Base-by-base conservation (phyloP, 345 rosid genomes). In the Atalantia buxifolia region DNA sequence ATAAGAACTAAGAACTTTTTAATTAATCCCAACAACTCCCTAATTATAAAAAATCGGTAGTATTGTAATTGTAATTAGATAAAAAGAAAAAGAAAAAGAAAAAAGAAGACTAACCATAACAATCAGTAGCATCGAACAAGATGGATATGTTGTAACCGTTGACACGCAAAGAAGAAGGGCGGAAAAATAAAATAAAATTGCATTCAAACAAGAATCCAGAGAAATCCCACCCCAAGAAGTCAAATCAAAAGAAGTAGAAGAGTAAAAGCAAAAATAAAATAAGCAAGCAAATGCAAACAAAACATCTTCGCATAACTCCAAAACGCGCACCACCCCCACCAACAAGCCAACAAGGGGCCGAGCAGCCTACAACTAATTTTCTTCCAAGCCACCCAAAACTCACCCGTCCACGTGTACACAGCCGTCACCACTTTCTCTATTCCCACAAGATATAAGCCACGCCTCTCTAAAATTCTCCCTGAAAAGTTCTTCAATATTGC, bases 361-460 rank as follows among this genome's bases (percentile, higher is more conserved):
- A 40, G 45, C 13, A 40, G 2, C 2, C 57, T 6, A 18, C 22
- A 5, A 18, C 57, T 4, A 18, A 53, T 53, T 53, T 53, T 53
- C 25, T 27, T 22, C 8, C 21, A 21, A 75, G 57, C 85, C 86
- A 81, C 89, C 62, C 61, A 78, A 71, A 31, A 9, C 71, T 66
- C n/a, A 57, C 78, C 22, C 81, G 25, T 69, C 85, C 71, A 90
- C 94, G 94, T 90, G 91, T 89, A 56, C 88, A 71, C 48, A 55
- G 73, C 84, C 66, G 21, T 13, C 4, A 77, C 94, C 91, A 72
- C 89, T 81, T 81, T 70, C 55, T 71, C 76, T 72, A 22, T 55
- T 57, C 35, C 30, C 31, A 1, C 53, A 25, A 35, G 36, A 35
- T 2, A 35, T 35, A 66, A 66, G 18, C 16, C 4, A 9, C n/a